Percentiles rank a stretch among this genome's conserved stretches.
These are phyloP conservation scores for Penicillium sp. DNA, from an alignment of 2,329 filamentous ascomycete species.

Conservation along the genomic window DNA sequence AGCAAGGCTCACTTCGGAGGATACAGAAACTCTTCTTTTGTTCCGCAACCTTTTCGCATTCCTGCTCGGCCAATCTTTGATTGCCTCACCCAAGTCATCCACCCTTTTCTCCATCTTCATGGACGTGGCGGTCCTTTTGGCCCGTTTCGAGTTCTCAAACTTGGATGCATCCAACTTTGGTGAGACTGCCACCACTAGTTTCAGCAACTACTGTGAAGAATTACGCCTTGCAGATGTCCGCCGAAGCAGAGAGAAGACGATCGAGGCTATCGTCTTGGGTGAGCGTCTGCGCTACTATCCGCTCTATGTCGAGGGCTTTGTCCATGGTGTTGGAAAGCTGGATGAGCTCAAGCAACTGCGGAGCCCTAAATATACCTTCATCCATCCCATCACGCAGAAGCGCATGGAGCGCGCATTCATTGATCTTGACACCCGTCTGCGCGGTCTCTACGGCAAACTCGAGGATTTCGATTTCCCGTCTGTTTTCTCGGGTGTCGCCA, in stretches of 20 bases:
- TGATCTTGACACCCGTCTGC: conserved; percentile 65
- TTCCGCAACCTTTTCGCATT: conserved; percentile 59
- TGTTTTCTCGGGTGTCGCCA: conserved; percentile 77
- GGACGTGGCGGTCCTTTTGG: conserved; percentile 50
- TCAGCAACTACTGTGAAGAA: conserved; percentile 61
- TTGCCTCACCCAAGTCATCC: conserved; percentile 49
- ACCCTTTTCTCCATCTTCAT: conserved; percentile 54
- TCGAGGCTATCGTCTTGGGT: conserved; percentile 80
- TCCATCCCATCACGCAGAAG: conserved; percentile 63
- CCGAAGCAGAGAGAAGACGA: conserved; percentile 72
- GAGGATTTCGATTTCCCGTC: conserved; percentile 85
- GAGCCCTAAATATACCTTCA: conserved; percentile 59
- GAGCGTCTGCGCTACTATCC: conserved; percentile 74
- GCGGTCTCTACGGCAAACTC: conserved; percentile 62
- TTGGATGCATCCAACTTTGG: conserved; percentile 56
- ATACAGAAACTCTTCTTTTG: conserved; percentile 50
- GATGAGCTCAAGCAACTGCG: conserved; percentile 62
- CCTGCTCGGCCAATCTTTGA: conserved; percentile 52
- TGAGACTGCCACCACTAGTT: conserved; percentile 48
- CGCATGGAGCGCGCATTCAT: conserved; percentile 74
- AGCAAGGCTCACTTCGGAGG: conserved; percentile 36
- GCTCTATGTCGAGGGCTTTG: conserved; percentile 84
- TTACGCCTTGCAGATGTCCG: conserved; percentile 69
- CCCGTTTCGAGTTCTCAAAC: conserved; percentile 53
- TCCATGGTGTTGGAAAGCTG: conserved; percentile 79